phyloP scores from a whole-genome alignment of 1,139 yeast genomes.

The Zygoascus meyerae region DNA sequence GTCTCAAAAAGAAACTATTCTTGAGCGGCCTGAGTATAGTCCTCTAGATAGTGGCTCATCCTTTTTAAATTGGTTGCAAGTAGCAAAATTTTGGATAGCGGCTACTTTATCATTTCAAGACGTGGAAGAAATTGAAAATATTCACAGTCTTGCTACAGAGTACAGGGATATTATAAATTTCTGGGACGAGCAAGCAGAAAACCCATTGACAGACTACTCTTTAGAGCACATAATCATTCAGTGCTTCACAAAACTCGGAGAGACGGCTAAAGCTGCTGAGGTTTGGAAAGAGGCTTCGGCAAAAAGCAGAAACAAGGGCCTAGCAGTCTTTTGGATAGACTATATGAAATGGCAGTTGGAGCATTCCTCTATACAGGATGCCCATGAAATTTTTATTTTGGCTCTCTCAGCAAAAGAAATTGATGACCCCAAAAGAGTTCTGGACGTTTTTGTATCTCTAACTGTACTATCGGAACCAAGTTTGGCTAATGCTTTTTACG shows the following conservation, averaged over 20 bases:
- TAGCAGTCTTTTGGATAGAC: conserved; percentile 46
- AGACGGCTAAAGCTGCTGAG: conserved; percentile 27
- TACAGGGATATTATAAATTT: not conserved
- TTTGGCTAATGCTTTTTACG: not conserved
- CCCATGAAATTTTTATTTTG: no score
- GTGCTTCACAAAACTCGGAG: conserved; percentile 9
- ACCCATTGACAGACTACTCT: conserved; percentile 12
- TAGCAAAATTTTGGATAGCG: not conserved
- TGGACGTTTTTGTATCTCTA: not conserved
- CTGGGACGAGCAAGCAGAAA: conserved; percentile 12
- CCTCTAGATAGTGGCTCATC: not conserved
- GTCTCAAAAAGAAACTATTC: not conserved
- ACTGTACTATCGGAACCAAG: not conserved
- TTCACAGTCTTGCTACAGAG: not conserved
- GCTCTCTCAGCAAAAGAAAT: not conserved
- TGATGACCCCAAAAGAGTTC: conserved; percentile 2
- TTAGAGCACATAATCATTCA: conserved; percentile 14
- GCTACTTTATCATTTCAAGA: not conserved
- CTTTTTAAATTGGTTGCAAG: conserved; percentile 1
- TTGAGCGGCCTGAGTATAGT: not conserved
- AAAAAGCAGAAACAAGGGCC: conserved; percentile 29
- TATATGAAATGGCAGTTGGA: conserved; percentile 21
- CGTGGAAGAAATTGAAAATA: not conserved
- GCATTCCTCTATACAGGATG: no score
- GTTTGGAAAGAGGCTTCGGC: conserved; percentile 32